These are phyloP conservation scores for Phaeosphaeria sp. DNA, from an alignment of 2,329 filamentous ascomycete genomes.

Conservation along the genomic window DNA sequence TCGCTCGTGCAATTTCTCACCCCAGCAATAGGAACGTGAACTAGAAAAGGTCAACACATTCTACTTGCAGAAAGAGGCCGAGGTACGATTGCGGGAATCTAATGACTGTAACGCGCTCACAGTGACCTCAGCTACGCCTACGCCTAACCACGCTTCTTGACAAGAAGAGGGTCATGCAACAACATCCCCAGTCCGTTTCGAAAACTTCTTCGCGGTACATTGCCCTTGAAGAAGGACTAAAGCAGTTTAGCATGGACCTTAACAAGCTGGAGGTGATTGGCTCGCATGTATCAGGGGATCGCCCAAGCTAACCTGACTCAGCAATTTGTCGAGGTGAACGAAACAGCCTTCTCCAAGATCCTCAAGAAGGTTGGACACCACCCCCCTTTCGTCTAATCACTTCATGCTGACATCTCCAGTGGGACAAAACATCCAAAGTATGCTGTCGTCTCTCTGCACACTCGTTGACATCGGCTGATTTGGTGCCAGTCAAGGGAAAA, in stretches of 20 bases:
- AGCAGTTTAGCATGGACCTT: slow-evolving; percentile 94
- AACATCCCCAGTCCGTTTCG: slow-evolving; percentile 75
- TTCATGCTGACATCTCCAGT: slow-evolving; percentile 60
- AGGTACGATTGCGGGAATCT: slow-evolving; percentile 65
- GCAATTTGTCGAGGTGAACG: slow-evolving; percentile 98
- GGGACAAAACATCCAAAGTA: slow-evolving; percentile 98
- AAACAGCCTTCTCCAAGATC: slow-evolving; percentile 97
- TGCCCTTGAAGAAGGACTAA: slow-evolving; percentile 93
- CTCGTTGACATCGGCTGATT: slow-evolving; percentile 39
- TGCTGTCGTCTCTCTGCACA: slow-evolving; percentile 26
- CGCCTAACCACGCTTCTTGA: slow-evolving; percentile 90
- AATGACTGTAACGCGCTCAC: slow-evolving; percentile 20
- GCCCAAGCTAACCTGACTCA: slow-evolving; percentile 51
- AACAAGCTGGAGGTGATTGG: slow-evolving; percentile 80
- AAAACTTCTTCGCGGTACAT: slow-evolving; percentile 93
- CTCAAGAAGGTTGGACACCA: slow-evolving; percentile 77
- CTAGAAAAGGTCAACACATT: slow-evolving; percentile 98
- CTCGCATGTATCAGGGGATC: slow-evolving; percentile 11
- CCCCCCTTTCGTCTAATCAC: slow-evolving; percentile 1
- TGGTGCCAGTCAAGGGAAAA: slow-evolving; percentile 81
- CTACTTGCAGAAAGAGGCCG: slow-evolving; percentile 96
- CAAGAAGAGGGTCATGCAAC: slow-evolving; percentile 91
- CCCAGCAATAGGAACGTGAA: slow-evolving; percentile 77
- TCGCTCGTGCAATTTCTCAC: slow-evolving; percentile 9
- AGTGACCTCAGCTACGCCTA: slow-evolving; percentile 78